Evolutionary conservation across 2,329 filamentous ascomycete genomes (phyloP), one percentile per base, ranked within the genome.

Genomic region (Hymenoscyphus fraxineus): DNA sequence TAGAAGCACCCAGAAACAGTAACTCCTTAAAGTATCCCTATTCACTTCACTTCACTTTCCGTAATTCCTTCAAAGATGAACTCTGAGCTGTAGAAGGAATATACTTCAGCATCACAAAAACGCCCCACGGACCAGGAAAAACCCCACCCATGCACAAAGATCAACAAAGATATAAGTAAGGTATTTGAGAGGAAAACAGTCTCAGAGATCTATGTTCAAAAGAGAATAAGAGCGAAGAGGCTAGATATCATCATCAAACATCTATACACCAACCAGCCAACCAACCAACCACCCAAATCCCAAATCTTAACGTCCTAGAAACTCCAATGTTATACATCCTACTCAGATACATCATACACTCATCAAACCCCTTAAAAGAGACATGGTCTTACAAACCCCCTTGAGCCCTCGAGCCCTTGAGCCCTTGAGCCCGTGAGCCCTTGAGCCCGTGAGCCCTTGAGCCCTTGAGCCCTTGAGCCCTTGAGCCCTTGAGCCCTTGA

Each of bases 191-290:
- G 44, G 35, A 51, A 51, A 10, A 27, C 9, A n/a, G 6, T 51
- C 19, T 51, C 19, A 2, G 6, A n/a, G n/a, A 51, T 13, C 44
- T 22, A 51, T 51, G 19, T 22, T 51, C 44, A 51, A 51, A 51
- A 12, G 35, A 3, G 12, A 57, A 56, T 35, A 57, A 57, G 54
- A 57, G 54, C 54, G 54, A 57, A 38, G 54, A 32, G 32, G 54
- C 16, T 57, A 57, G 54, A 57, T 32, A 51, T 22, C 44, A 57
- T 27, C 31, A 22, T 27, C 27, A 32, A 57, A 57, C 27, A 57
- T 57, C 54, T 35, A 57, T 57, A 27, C 16, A 57, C 31, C 13
- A 38, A 12, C 22, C 16, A 31, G 35, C 27, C 13, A 38, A 12
- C 22, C 16, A 31, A 27, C 51, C 13, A 3, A 27, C 27, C 27